Percentiles rank a stretch among this genome's conserved stretches.
phyloP scores from a whole-genome alignment of 352 stramenopile genomes.

The Pythium sukuiense region DNA sequence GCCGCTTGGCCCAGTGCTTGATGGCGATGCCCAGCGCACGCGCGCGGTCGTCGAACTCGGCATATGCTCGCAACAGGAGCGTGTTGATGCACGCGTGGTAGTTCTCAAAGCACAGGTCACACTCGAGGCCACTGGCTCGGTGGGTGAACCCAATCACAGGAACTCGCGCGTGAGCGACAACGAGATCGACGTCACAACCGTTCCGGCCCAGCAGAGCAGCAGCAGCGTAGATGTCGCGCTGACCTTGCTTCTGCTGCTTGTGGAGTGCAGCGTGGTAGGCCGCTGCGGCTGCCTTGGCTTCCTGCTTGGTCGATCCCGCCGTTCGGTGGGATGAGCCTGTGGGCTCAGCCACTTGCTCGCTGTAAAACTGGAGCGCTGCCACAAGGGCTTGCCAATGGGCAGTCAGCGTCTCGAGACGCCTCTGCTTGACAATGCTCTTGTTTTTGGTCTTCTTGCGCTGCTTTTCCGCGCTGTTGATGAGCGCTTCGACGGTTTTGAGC shows the following conservation, averaged over 20 bases:
- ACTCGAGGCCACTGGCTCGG: constrained; percentile 53
- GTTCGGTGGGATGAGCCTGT: not conserved
- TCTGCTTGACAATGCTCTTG: constrained; percentile 11
- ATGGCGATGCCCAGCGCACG: constrained; percentile 93
- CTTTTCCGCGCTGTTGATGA: constrained; percentile 43
- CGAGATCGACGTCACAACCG: constrained; percentile 55
- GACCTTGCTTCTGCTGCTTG: constrained; percentile 31
- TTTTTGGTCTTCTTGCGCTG: constrained; percentile 23
- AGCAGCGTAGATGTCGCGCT: constrained; percentile 22
- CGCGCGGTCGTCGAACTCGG: constrained; percentile 67
- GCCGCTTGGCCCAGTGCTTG: constrained; percentile 98
- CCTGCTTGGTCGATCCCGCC: not conserved
- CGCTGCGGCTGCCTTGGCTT: constrained; percentile 3
- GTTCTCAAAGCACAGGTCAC: constrained; percentile 86
- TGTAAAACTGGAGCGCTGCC: constrained; percentile 40
- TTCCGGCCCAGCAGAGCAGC: constrained; percentile 39
- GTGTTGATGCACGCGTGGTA: constrained; percentile 81
- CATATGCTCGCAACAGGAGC: constrained; percentile 76
- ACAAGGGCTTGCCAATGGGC: constrained; percentile 19
- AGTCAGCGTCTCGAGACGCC: constrained; percentile 2
- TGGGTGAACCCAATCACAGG: constrained; percentile 83
- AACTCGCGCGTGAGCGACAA: constrained; percentile 73
- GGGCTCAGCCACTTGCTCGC: constrained; percentile 35
- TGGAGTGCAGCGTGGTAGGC: constrained; percentile 23
- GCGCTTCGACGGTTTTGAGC: constrained; percentile 51